These are phyloP conservation scores for Lenwebbia sp. DNA, from an alignment of 345 rosid species.

Conservation along the genomic window DNA sequence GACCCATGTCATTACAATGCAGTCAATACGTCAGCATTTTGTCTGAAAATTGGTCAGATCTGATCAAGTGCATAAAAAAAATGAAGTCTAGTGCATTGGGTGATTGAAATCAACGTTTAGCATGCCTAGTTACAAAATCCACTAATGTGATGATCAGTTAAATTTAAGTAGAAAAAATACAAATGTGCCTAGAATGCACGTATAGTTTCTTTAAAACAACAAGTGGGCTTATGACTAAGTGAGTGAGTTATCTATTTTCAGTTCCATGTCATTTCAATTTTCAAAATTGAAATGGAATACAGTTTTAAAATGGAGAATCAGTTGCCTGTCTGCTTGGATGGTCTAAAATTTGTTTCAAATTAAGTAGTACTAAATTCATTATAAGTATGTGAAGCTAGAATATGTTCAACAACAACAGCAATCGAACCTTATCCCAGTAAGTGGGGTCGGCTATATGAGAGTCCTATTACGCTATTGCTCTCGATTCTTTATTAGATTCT, in stretches of 20 bases:
- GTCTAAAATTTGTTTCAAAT: not conserved
- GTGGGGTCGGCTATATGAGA: not conserved
- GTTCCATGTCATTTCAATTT: not conserved
- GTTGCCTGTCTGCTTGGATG: not conserved
- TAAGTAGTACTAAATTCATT: not conserved
- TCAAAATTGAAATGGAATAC: not conserved
- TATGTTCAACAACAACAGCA: not conserved
- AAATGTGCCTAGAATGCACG: not conserved
- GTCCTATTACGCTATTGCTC: not conserved
- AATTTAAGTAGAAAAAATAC: not conserved
- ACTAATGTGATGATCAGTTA: not conserved
- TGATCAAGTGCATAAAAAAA: not conserved
- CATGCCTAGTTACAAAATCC: not conserved
- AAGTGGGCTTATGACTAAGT: not conserved
- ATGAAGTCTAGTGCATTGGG: not conserved
- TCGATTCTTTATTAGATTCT: not conserved
- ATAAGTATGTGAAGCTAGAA: not conserved
- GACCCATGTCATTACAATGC: not conserved
- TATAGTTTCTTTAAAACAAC: not conserved
- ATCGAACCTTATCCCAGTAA: not conserved
- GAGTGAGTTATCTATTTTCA: not conserved
- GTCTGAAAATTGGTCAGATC: not conserved
- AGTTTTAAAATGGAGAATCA: not conserved
- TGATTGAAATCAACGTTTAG: not conserved
- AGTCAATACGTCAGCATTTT: not conserved